A percentile compares a stretch with the other conserved stretches of the same genome.
Evolutionary conservation across 2,329 filamentous ascomycete genomes (phyloP).

Genomic region (Colletotrichum gigasporum): DNA sequence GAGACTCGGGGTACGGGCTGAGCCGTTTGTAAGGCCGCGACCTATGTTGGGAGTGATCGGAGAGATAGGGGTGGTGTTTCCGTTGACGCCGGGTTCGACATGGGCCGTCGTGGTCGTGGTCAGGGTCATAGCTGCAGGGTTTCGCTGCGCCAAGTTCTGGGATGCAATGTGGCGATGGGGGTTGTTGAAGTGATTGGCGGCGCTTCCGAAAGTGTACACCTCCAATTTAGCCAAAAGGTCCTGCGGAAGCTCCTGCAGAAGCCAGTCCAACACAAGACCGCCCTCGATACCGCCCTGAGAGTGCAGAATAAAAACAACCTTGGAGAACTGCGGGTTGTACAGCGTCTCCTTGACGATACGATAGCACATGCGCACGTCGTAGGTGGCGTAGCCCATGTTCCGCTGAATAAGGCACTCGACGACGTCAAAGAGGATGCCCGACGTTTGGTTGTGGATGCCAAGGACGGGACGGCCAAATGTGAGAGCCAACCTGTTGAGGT

Average conservation of each 20-base stretch:
- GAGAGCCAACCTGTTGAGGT: constrained; percentile 75
- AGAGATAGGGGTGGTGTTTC: constrained; percentile 20
- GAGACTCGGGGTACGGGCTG: neutral
- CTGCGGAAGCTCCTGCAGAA: constrained; percentile 76
- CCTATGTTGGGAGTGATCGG: neutral
- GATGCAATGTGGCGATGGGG: constrained; percentile 49
- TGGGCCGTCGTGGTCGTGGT: constrained; percentile 23
- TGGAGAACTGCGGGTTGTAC: constrained; percentile 69
- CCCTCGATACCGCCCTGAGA: constrained; percentile 82
- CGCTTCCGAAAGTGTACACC: constrained; percentile 81
- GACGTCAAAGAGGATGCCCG: constrained; percentile 79
- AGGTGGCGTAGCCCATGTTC: constrained; percentile 76
- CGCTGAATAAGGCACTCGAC: constrained; percentile 82
- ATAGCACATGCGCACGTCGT: constrained; percentile 73
- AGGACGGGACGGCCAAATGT: constrained; percentile 77
- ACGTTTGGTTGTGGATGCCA: constrained; percentile 81
- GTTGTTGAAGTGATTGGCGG: constrained; percentile 85
- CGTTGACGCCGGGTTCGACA: too few species aligned
- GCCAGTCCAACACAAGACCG: constrained; percentile 78
- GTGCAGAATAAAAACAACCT: constrained; percentile 79
- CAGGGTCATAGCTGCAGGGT: constrained; percentile 35
- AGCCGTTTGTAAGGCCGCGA: neutral
- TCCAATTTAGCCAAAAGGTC: constrained; percentile 75
- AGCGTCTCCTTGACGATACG: constrained; percentile 70
- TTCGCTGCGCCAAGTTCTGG: constrained; percentile 54